These are phyloP conservation scores for Metarhizium brunneum DNA, from an alignment of 2,329 filamentous ascomycete genomes.

Conservation along the genomic window DNA sequence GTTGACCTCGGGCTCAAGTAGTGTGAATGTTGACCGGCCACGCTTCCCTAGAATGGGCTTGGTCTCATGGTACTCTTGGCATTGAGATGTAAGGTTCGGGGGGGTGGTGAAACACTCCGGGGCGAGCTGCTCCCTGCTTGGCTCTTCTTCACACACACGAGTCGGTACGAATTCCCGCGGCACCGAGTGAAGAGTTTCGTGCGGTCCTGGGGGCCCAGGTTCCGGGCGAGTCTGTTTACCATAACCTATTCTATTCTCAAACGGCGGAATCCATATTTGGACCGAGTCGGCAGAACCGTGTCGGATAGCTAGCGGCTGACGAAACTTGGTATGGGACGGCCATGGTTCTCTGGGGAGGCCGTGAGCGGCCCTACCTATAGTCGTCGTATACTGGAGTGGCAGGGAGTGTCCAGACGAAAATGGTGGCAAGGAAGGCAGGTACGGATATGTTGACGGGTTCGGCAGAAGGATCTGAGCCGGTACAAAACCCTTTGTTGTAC, in stretches of 20 bases:
- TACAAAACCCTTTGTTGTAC: too few species aligned
- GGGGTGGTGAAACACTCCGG: neutral
- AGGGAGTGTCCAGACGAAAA: too few species aligned
- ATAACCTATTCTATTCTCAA: neutral
- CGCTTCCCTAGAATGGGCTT: neutral
- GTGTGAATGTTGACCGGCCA: neutral
- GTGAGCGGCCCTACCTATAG: too few species aligned
- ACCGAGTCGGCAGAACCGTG: too few species aligned
- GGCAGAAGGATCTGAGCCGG: too few species aligned
- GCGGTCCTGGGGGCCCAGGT: neutral
- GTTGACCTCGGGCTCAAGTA: neutral
- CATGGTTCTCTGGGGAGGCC: too few species aligned
- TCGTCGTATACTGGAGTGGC: too few species aligned
- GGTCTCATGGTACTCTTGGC: neutral
- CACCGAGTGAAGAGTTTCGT: neutral
- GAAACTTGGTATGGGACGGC: too few species aligned
- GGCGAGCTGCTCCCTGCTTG: neutral
- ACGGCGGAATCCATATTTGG: too few species aligned
- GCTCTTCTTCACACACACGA: neutral
- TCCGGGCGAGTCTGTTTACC: neutral
- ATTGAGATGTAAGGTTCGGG: neutral
- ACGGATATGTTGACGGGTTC: too few species aligned
- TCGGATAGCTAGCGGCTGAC: too few species aligned
- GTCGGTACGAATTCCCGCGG: neutral
- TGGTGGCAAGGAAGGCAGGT: too few species aligned